A percentile compares a stretch with the other conserved stretches of the same genome.
These are phyloP conservation scores for Dalbergia cochinchinensis DNA, from an alignment of 306 rosid genomes.

Conservation along the genomic window DNA sequence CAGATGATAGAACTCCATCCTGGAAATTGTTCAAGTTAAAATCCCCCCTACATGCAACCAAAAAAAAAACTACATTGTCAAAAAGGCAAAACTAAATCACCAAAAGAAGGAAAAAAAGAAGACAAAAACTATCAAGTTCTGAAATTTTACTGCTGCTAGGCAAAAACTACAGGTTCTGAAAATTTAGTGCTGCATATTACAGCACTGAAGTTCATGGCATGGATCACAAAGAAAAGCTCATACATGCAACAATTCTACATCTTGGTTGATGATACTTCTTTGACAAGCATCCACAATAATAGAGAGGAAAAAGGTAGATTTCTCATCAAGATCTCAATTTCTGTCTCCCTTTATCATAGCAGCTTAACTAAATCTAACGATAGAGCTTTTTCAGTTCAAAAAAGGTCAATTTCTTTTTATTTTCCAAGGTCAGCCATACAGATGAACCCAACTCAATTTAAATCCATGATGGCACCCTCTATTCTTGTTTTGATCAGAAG, in stretches of 20 bases:
- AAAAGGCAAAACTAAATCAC: neutral
- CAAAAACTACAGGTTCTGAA: neutral
- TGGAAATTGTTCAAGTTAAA: slow-evolving; percentile 72
- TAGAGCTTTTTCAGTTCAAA: neutral
- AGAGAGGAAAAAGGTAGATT: neutral
- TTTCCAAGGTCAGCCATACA: neutral
- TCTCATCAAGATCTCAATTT: neutral
- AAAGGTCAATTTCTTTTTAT: neutral
- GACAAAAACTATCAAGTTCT: too few relatives aligned
- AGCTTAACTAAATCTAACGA: neutral
- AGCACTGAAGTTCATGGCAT: slow-evolving; percentile 14
- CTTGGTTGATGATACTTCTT: neutral
- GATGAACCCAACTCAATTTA: neutral
- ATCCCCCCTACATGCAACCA: slow-evolving; percentile 59
- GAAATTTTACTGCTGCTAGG: too few relatives aligned
- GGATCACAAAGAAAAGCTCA: slow-evolving; percentile 31
- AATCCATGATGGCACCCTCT: neutral
- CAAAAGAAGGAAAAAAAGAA: too few relatives aligned
- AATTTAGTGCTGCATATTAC: slow-evolving; percentile 8
- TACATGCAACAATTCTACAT: slow-evolving; percentile 11
- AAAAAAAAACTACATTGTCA: slow-evolving; percentile 3
- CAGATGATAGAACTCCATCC: slow-evolving; percentile 79
- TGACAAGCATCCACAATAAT: slow-evolving; percentile 15
- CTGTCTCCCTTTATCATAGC: neutral
- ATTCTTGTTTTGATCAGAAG: neutral